Base-by-base conservation (phyloP, 2,329 filamentous ascomycete genomes). In the Ceratocystis cacaofunesta region DNA sequence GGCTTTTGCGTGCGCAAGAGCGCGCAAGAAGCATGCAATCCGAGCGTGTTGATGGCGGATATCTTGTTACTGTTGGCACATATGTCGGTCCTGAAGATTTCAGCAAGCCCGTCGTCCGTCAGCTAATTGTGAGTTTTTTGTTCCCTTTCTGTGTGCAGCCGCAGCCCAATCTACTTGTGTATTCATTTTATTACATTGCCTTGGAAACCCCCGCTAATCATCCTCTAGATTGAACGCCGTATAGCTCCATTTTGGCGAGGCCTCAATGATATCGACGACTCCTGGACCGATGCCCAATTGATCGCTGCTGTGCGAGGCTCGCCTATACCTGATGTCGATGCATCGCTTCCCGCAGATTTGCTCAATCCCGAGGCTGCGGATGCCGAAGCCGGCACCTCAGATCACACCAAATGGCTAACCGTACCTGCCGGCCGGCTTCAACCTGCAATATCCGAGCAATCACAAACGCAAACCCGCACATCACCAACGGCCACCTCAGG, bases 181-280 rank as follows among this genome's bases (percentile, higher is more conserved):
- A 7, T 28, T 52, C 65, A 69, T 70, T 5, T 32, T 50, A 65
- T 70, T 70, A 67, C 43, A 32, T 30, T n/a, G 3, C 10, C 10
- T 41, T 41, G 36, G 8, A 41, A 41, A 10, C 36, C 10, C 36
- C 36, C 36, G 36, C 36, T 41, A 41, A 41, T 41, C 36, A 41
- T 41, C 3, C 36, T 41, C 8, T 41, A 97, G 92, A 91, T 99
- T 73, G 94, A 99, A 76, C 84, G 94, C 70, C 86, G 88, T 68
- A 77, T 99, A 68, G 94, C 94, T 52, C 94, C 94, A 0, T 99
- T 99, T 74, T 99, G 92, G 91, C 87, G 88, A 72, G 94, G 94
- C 4, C 78, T 99, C 3, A 87, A 96, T 69, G 92, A 97, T 74
- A 90, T 94, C 74, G 87, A 86, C 17, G 83, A 89, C 25, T 88